phyloP scores from a whole-genome alignment of 2,329 filamentous ascomycete species.

The Botrytis aclada region DNA sequence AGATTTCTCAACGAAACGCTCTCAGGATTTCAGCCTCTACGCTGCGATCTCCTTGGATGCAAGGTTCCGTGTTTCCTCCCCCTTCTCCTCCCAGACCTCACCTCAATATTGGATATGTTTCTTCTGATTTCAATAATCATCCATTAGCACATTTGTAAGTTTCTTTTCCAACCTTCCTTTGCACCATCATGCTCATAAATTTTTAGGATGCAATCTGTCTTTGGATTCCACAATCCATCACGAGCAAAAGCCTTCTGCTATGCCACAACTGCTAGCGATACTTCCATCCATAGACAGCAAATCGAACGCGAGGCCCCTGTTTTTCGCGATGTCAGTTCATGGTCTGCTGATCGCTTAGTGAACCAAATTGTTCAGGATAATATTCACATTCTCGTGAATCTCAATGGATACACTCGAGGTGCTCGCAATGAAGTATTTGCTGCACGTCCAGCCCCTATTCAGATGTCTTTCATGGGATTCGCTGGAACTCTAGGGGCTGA shows the following conservation, averaged over 20 bases:
- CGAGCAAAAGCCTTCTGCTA: constrained; percentile 89
- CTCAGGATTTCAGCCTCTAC: constrained; percentile 90
- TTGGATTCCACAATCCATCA: constrained; percentile 76
- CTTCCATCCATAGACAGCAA: constrained; percentile 82
- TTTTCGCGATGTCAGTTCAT: constrained; percentile 83
- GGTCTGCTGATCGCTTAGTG: constrained; percentile 80
- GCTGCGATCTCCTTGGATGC: constrained; percentile 81
- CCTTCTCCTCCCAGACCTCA: constrained; percentile 77
- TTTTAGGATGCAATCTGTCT: constrained; percentile 88
- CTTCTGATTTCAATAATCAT: constrained; percentile 98
- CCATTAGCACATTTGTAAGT: constrained; percentile 81
- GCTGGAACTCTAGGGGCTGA: constrained; percentile 93
- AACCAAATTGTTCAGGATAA: constrained; percentile 81
- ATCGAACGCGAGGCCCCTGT: constrained; percentile 91
- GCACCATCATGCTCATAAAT: background rate
- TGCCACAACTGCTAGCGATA: constrained; percentile 88
- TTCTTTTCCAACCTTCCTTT: background rate
- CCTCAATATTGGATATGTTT: constrained; percentile 93
- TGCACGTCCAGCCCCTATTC: constrained; percentile 87
- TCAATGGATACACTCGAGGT: constrained; percentile 97
- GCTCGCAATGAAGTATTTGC: constrained; percentile 98
- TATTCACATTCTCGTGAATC: constrained; percentile 91
- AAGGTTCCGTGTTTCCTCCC: constrained; percentile 75
- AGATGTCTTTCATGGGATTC: constrained; percentile 99
- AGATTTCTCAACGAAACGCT: constrained; percentile 93